Evolutionary conservation across 768 basidiomycete species (phyloP).

Genomic region (Infundibulicybe gibba): DNA sequence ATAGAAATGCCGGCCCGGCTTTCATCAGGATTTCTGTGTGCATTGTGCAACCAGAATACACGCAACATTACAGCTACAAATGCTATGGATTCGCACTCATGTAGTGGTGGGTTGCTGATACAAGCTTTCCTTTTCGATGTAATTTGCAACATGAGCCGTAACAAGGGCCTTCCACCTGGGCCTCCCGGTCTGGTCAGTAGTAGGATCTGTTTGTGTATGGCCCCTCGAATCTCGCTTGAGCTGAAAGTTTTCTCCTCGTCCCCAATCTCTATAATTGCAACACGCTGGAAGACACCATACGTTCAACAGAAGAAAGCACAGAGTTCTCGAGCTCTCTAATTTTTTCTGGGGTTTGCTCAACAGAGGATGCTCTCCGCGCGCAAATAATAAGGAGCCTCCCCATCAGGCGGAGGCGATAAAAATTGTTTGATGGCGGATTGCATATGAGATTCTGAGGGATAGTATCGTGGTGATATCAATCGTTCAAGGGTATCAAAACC

Average conservation of each 20-base stretch:
- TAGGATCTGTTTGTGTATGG: slow-evolving; percentile 25
- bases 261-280: slow-evolving; percentile 62
- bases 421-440: slow-evolving; percentile 48
- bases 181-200: neutral
- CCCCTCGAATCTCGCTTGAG: slow-evolving; percentile 62
- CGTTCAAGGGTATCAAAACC: slow-evolving; percentile 87
- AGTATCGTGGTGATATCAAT: slow-evolving; percentile 74
- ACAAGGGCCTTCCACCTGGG: slow-evolving; percentile 14
- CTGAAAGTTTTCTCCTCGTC: slow-evolving; percentile 55
- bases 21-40: too few relatives aligned
- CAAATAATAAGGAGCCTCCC: slow-evolving; percentile 59
- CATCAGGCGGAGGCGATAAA: slow-evolving; percentile 41
- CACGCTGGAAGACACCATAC: slow-evolving; percentile 48
- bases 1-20: neutral
- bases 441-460: slow-evolving; percentile 57
- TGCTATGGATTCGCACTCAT: neutral
- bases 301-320: slow-evolving; percentile 29
- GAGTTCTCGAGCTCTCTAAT: slow-evolving; percentile 6
- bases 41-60: too few relatives aligned
- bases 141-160: slow-evolving; percentile 11
- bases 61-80: too few relatives aligned
- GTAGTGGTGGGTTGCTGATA: slow-evolving; percentile 1
- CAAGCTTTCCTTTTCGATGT: slow-evolving; percentile 12
- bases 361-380: slow-evolving; percentile 37
- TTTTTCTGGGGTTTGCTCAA: slow-evolving; percentile 2